Percentiles rank a stretch among this genome's conserved stretches.
These are phyloP conservation scores for Neonectria ditissima DNA, from an alignment of 2,329 filamentous ascomycete genomes.

Conservation along the genomic window DNA sequence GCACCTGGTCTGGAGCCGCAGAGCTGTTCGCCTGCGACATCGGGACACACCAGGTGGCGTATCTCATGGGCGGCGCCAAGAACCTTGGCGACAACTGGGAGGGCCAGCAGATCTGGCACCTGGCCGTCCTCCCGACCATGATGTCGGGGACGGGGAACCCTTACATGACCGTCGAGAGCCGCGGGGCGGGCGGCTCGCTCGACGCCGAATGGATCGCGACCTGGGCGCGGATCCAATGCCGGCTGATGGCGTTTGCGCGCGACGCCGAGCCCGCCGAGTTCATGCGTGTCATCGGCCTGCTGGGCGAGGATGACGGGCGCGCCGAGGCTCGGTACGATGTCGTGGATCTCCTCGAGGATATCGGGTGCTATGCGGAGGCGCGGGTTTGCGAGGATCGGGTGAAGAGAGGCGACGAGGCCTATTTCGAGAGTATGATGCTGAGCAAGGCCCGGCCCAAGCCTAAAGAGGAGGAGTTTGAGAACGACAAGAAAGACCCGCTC, in stretches of 20 bases:
- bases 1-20: slow-evolving; percentile 39
- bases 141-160: no score
- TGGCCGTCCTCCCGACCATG: not conserved
- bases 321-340: slow-evolving; percentile 48
- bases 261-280: slow-evolving; percentile 47
- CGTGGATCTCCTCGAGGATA: slow-evolving; percentile 50
- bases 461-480: not conserved
- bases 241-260: slow-evolving; percentile 45
- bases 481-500: no score
- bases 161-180: slow-evolving; percentile 51
- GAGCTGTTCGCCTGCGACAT: slow-evolving; percentile 41
- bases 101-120: slow-evolving; percentile 26
- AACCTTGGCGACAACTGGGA: slow-evolving; percentile 40
- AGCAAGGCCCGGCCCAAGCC: no score
- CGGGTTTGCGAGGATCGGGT: slow-evolving; percentile 43
- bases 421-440: slow-evolving; percentile 40
- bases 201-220: slow-evolving; percentile 49
- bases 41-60: slow-evolving; percentile 39
- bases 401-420: slow-evolving; percentile 38
- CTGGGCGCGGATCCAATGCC: slow-evolving; percentile 51
- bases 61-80: slow-evolving; percentile 28
- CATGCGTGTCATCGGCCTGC: slow-evolving; percentile 43
- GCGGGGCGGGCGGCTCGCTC: slow-evolving; percentile 51
- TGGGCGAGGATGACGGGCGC: slow-evolving; percentile 27
- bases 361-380: slow-evolving; percentile 49